A percentile compares a stretch with the other conserved stretches of the same genome.
Evolutionary conservation across 2,329 filamentous ascomycete genomes (phyloP).

Genomic region (Ramichloridium luteum): DNA sequence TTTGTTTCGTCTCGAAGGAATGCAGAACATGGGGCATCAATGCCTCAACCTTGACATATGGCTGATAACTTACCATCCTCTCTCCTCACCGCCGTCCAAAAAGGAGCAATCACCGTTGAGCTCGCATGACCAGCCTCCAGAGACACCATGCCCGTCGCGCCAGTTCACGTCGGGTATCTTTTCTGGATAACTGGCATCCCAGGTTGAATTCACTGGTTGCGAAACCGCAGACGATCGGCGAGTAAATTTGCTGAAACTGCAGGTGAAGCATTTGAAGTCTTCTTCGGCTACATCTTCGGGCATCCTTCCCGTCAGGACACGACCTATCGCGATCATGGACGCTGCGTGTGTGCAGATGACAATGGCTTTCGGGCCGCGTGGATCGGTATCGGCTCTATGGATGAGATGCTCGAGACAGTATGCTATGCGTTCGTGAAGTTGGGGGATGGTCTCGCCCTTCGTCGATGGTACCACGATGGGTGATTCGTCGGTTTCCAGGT

Average conservation of each 20-base stretch:
- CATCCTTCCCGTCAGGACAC: constrained; percentile 66
- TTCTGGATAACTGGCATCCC: constrained; percentile 22
- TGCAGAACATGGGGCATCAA: not conserved
- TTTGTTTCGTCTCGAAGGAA: not conserved
- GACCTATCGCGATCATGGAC: constrained; percentile 72
- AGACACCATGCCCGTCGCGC: constrained; percentile 49
- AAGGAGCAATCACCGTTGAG: constrained; percentile 78
- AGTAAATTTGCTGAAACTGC: constrained; percentile 60
- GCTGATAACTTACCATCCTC: constrained; percentile 59
- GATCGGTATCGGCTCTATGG: constrained; percentile 52
- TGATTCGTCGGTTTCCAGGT: constrained; percentile 33
- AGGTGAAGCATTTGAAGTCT: constrained; percentile 79
- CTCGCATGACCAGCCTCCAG: constrained; percentile 69
- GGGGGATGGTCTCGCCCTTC: constrained; percentile 65
- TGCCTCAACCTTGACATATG: constrained; percentile 1
- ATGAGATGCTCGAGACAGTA: constrained; percentile 60
- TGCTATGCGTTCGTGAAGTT: constrained; percentile 70
- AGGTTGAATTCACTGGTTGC: constrained; percentile 11
- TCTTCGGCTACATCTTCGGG: constrained; percentile 59
- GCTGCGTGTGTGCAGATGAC: constrained; percentile 85
- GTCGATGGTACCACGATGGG: constrained; percentile 50
- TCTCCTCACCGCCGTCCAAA: constrained; percentile 65
- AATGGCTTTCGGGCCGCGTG: constrained; percentile 54
- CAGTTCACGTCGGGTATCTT: constrained; percentile 38
- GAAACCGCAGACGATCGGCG: constrained; percentile 26